Evolutionary conservation across 352 stramenopile species (phyloP), one percentile per base, ranked within the genome.

Genomic region (Phytophthora hibernalis): DNA sequence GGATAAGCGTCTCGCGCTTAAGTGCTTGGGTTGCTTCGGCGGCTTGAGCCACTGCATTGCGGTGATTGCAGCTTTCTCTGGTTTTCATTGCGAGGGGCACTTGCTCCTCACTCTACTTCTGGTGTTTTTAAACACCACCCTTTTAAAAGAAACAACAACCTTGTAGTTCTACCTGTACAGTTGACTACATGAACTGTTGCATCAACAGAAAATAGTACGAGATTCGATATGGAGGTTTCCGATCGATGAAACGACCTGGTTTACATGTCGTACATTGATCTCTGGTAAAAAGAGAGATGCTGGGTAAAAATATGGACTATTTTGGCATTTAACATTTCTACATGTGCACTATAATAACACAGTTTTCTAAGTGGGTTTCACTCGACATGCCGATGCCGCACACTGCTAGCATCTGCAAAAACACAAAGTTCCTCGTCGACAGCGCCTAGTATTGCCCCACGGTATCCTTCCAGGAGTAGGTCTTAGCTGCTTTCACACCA

Each of bases 11-110:
- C 91, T 91, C 5, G 24, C 24, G 30, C 48, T 42, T 65, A 53
- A 37, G n/a, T 5, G n/a, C 5, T 59, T 22, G 7, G 96, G 97
- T 78, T 82, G 92, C 61, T 97, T 97, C 67, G 85, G 89, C 55
- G n/a, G 24, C 26, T 20, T 65, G 22, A 65, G 7, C 24, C 5
- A 21, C 48, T 30, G 42, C 48, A 40, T 65, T 35, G n/a, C 24
- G 54, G 37, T 53, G 31, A 21, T 45, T 38, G 15, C 37, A 43
- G 37, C 37, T 38, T 38, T 13, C 13, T 43, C 37, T 43, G 11
- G 12, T 43, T 15, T 43, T 42, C 37, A 15, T 43, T 20, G 37
- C 37, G 37, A 43, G 37, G 37, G 15, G 37, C 37, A 15, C 15
- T 43, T 9, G 37, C 37, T 15, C 15, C 37, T 43, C 37, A 43